Percentiles rank a stretch among this genome's conserved stretches.
phyloP scores from a whole-genome alignment of 768 basidiomycete genomes.

The Cystoderma amianthinum region DNA sequence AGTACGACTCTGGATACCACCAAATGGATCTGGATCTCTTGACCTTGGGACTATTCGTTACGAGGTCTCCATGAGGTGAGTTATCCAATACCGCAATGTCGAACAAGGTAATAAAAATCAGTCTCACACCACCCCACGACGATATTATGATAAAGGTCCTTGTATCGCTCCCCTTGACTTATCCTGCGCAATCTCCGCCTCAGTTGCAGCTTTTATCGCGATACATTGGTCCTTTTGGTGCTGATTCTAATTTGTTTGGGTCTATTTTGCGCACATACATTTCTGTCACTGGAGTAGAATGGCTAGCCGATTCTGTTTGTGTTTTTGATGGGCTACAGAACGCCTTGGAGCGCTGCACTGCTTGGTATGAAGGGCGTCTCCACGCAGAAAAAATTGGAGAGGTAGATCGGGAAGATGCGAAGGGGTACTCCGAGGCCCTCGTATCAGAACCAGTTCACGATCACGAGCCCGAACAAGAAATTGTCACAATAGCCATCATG shows the following conservation, averaged over 20 bases:
- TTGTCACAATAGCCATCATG: constrained; percentile 5
- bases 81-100: constrained; percentile 4
- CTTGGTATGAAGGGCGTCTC: constrained; percentile 69
- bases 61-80: constrained; percentile 59
- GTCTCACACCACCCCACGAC: constrained; percentile 48
- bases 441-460: constrained; percentile 1
- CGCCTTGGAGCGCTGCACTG: constrained; percentile 55
- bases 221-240: constrained; percentile 76
- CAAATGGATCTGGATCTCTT: constrained; percentile 14
- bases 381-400: constrained; percentile 48
- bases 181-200: constrained; percentile 65
- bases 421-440: constrained; percentile 9
- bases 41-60: constrained; percentile 53
- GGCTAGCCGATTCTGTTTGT: constrained; percentile 65
- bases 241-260: constrained; percentile 70
- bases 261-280: constrained; percentile 76
- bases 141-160: constrained; percentile 45
- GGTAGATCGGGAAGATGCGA: constrained; percentile 46
- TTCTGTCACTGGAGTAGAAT: constrained; percentile 71
- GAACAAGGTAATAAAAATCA: constrained; percentile 22
- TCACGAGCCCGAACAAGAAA: not conserved
- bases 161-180: constrained; percentile 51
- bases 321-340: constrained; percentile 85
- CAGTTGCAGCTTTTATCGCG: constrained; percentile 81
- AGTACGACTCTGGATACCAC: constrained; percentile 50